These are phyloP conservation scores for Coemansia sp. DNA, from an alignment of 192 early-diverging fungal genomes.

Conservation along the genomic window DNA sequence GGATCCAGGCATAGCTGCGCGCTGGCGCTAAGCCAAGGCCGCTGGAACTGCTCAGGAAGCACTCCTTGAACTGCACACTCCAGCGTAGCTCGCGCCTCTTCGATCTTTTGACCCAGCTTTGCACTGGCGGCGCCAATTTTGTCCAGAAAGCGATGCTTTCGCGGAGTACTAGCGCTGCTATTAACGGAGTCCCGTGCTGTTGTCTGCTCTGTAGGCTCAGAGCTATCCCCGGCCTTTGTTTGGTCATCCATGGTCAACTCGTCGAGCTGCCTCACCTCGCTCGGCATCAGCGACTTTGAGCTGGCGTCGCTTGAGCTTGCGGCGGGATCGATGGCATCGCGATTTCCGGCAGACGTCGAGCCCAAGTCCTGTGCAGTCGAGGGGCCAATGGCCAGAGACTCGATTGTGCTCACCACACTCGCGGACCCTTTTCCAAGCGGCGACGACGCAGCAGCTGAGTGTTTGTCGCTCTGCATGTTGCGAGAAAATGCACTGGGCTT, in stretches of 20 bases:
- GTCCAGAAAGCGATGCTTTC: constrained; percentile 19
- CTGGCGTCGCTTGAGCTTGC: background rate
- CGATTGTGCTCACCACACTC: constrained; percentile 7
- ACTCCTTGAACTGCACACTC: constrained; percentile 26
- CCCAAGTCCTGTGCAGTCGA: background rate
- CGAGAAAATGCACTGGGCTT: background rate
- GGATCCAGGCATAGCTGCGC: constrained; percentile 31
- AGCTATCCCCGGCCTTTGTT: constrained; percentile 14
- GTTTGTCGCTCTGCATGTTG: background rate
- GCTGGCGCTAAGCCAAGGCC: constrained; percentile 35
- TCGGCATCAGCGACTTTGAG: constrained; percentile 21
- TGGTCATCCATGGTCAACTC: constrained; percentile 14
- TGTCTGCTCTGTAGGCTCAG: background rate
- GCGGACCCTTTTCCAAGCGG: constrained; percentile 7
- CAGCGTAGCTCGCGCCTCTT: constrained; percentile 21
- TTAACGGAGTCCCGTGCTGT: too few relatives aligned
- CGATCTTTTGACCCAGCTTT: constrained; percentile 19
- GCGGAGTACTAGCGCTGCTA: background rate
- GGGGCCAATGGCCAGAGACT: constrained; percentile 3
- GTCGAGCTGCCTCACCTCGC: constrained; percentile 18
- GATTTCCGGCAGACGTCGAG: background rate
- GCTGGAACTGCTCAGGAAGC: constrained; percentile 42
- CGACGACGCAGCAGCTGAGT: background rate
- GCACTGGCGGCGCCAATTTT: constrained; percentile 26
- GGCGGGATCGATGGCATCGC: constrained; percentile 1